A percentile compares a stretch with the other conserved stretches of the same genome.
Evolutionary conservation across 2,329 filamentous ascomycete species (phyloP).

Genomic region (Aureobasidium namibiae): DNA sequence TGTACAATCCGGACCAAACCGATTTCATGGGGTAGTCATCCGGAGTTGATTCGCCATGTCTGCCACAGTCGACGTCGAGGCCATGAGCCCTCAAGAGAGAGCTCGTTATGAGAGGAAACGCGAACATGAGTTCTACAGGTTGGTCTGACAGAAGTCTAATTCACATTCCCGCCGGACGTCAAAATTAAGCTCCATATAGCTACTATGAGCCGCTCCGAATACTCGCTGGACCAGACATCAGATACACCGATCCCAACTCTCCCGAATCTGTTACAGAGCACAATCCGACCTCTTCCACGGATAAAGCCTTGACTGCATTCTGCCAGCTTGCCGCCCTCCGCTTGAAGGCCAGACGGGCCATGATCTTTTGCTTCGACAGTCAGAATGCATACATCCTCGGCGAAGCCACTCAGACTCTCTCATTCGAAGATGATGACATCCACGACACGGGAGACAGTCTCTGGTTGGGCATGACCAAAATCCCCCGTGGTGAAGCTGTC

Average conservation of each 20-base stretch:
- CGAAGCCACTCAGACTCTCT: slow-evolving; percentile 39
- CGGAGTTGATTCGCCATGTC: background rate
- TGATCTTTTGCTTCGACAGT: slow-evolving; percentile 40
- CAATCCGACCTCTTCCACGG: slow-evolving; percentile 16
- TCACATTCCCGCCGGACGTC: slow-evolving; percentile 17
- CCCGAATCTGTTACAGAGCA: slow-evolving; percentile 6
- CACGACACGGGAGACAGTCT: slow-evolving; percentile 27
- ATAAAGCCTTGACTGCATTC: slow-evolving; percentile 28
- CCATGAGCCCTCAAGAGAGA: slow-evolving; percentile 1
- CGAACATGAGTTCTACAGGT: slow-evolving; percentile 19
- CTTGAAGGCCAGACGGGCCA: slow-evolving; percentile 27
- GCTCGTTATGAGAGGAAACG: slow-evolving; percentile 12
- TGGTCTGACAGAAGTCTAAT: slow-evolving; percentile 19
- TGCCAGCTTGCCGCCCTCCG: slow-evolving; percentile 31
- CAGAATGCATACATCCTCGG: slow-evolving; percentile 43
- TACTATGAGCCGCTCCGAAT: slow-evolving; percentile 18
- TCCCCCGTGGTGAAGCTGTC: slow-evolving; percentile 27
- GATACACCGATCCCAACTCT: slow-evolving; percentile 14
- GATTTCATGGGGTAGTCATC: background rate
- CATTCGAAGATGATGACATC: slow-evolving; percentile 28
- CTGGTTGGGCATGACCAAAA: slow-evolving; percentile 28
- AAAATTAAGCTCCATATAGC: slow-evolving; percentile 20
- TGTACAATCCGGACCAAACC: background rate
- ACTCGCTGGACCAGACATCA: slow-evolving; percentile 14
- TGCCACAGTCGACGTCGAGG: slow-evolving; percentile 3